Evolutionary conservation across 805 yeast genomes (phyloP).

Genomic region (Kodamaea kaohsiungensis): DNA sequence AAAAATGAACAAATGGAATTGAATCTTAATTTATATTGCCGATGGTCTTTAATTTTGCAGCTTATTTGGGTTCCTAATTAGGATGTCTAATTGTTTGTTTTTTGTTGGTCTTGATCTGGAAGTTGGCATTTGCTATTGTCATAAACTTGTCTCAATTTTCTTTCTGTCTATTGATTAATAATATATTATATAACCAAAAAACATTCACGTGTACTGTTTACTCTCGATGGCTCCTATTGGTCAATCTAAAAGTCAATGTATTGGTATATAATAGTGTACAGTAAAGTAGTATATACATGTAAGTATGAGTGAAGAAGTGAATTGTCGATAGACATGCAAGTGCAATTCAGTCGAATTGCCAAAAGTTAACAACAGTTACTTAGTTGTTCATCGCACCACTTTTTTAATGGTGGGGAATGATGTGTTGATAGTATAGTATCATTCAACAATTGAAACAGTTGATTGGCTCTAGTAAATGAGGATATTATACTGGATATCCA

Average conservation of each 20-base stretch:
- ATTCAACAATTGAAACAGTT: background rate
- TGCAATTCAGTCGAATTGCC: background rate
- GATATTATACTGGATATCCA: background rate
- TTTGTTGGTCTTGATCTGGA: constrained; percentile 7
- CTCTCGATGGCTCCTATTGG: background rate
- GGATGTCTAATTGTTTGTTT: constrained; percentile 17
- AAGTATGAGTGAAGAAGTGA: background rate
- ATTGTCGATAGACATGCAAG: background rate
- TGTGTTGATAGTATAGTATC: background rate
- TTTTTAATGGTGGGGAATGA: background rate
- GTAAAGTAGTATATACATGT: background rate
- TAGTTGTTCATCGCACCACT: background rate
- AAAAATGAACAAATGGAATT: background rate
- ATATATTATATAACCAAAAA: background rate
- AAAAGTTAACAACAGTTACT: background rate
- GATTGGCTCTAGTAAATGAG: background rate
- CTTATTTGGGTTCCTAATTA: constrained; percentile 10
- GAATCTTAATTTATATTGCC: background rate
- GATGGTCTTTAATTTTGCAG: constrained; percentile 1
- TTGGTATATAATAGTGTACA: background rate
- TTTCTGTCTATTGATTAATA: background rate
- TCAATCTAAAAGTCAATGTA: background rate
- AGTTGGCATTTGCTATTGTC: background rate
- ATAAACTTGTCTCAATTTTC: too few species aligned
- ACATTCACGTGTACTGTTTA: background rate